Evolutionary conservation across 768 basidiomycete species (phyloP), one percentile per base, ranked within the genome.

Genomic region (Termitomyces sp.): DNA sequence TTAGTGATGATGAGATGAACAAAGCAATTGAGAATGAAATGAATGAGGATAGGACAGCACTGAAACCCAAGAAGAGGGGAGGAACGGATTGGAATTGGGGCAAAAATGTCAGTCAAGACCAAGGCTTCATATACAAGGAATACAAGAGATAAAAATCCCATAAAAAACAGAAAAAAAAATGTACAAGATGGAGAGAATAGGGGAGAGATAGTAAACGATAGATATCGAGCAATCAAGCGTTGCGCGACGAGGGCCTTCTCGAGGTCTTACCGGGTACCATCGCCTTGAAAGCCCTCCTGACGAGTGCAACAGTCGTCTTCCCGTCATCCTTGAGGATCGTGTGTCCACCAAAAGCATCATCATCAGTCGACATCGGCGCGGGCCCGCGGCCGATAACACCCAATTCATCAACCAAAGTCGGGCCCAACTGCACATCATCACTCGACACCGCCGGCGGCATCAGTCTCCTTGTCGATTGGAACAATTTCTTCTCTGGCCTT

Each of bases 371-470:
- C 12, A 25, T 55, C 4, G 69, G 72, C 56, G 69, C 63, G 4
- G 69, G 72, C 54, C 69, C 63, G 62, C 69, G 75, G 55, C 69
- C 68, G 61, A 85, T 74, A 53, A 81, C 70, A 23, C 88, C 88
- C 62, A 89, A 69, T 68, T 90, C 89, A 69, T 89, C 88, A 29
- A 85, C 77, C 9, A 83, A 81, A 35, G 76, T 71, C 19, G 77
- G 71, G 34, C 72, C 71, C 54, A 73, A 71, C 62, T 77, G 73
- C 44, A 23, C 1, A 57, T 86, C 85, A 14, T 84, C 83, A 62
- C 85, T 88, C 16, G 87, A 89, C 23, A 90, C 80, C 1, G 89
- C 85, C 4, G 86, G 86, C 5, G 83, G 86, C 86, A 89, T 86
- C 19, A 77, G 75, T 21, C 78, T 80, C 53, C 81, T 79, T 2